Conservation (phyloP, 345 rosid genomes). For the Populus davidiana region DNA sequence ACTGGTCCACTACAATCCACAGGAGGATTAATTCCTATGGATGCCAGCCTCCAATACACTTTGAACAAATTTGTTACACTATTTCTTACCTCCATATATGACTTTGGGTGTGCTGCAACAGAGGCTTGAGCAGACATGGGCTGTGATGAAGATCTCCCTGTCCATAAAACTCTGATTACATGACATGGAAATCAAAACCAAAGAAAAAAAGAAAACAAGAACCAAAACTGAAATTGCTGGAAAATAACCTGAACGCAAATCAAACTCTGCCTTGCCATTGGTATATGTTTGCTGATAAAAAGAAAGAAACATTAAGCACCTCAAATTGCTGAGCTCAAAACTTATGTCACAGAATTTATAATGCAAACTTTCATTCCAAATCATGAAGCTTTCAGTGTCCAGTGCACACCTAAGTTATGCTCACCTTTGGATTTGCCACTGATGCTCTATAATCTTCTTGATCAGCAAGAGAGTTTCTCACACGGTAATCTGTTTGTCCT, state of each 20-base stretch:
- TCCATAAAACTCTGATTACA: conserved; percentile 26
- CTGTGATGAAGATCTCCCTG: conserved; percentile 80
- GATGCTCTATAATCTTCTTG: conserved; percentile 47
- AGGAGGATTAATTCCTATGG: background rate
- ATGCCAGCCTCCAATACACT: background rate
- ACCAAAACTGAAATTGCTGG: background rate
- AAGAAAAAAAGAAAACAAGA: conserved; percentile 8
- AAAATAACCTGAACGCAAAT: conserved; percentile 61
- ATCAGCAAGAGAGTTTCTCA: conserved; percentile 36
- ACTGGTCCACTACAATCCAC: background rate
- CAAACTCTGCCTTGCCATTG: conserved; percentile 58
- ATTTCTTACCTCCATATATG: conserved; percentile 78
- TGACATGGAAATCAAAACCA: conserved; percentile 8
- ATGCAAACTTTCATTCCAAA: conserved; percentile 5
- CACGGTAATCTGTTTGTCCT: conserved; percentile 49
- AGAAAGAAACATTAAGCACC: conserved; percentile 15
- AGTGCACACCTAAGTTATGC: conserved; percentile 17
- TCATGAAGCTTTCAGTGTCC: background rate
- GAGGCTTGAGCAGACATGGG: conserved; percentile 54
- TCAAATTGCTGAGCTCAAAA: conserved; percentile 9
- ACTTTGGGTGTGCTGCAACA: conserved; percentile 73
- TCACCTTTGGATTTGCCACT: conserved; percentile 52
- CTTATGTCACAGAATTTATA: conserved; percentile 9
- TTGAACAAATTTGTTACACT: background rate
- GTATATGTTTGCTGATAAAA: conserved; percentile 45